Evolutionary conservation across 352 stramenopile genomes (phyloP).

Genomic region (Globisporangium radiosum): DNA sequence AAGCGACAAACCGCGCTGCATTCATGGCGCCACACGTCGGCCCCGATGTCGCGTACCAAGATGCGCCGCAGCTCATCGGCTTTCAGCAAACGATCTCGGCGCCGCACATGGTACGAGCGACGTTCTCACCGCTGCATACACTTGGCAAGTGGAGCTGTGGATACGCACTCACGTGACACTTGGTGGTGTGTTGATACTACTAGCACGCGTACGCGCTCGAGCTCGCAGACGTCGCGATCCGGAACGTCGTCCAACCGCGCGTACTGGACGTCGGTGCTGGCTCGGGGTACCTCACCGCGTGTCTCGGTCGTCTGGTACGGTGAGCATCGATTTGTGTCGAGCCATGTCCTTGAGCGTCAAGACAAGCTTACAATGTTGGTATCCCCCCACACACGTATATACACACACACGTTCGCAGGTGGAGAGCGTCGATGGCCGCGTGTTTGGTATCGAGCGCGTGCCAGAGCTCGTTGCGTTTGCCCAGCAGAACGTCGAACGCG

Average conservation of each 20-base stretch:
- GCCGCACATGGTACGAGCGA: conserved; percentile 73
- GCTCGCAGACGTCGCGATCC: conserved; percentile 48
- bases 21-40: conserved; percentile 30
- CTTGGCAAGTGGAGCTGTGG: background rate
- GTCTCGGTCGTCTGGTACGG: conserved; percentile 82
- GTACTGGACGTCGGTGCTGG: conserved; percentile 94
- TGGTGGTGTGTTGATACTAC: background rate
- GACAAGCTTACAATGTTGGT: no score
- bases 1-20: conserved; percentile 58
- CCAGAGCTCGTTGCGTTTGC: conserved; percentile 80
- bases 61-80: conserved; percentile 79
- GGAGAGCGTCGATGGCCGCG: conserved; percentile 21
- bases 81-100: conserved; percentile 86
- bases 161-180: no score
- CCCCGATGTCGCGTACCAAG: conserved; percentile 58
- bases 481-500: conserved; percentile 70
- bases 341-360: no score
- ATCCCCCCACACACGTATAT: no score
- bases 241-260: conserved; percentile 32
- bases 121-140: background rate
- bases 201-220: conserved; percentile 82
- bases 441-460: conserved; percentile 92
- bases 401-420: no score
- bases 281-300: conserved; percentile 93
- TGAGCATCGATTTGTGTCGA: no score